Base-by-base conservation (phyloP, 1,139 yeast genomes). In the Zygosaccharomyces pseudobailii region DNA sequence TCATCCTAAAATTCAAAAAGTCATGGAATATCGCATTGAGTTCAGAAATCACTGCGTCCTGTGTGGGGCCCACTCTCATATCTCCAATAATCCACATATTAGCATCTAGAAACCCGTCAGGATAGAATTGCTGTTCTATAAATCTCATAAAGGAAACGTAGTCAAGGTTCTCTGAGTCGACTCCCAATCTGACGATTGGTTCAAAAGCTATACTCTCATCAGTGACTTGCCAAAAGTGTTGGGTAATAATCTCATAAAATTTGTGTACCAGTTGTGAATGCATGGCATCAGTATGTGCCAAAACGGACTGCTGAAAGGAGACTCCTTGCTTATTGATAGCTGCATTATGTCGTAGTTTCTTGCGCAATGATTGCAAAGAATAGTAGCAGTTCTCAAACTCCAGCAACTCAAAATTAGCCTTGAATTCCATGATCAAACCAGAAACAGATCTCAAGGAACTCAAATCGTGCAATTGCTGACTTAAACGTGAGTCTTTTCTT, bases 351-450 rank as follows among this genome's bases (percentile, higher is more conserved):
- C 52, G 50, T 10, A 58, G 36, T 46, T 56, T 62, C 36, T 52
- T 57, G 23, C 57, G 54, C 33, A 63, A 38, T 10, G 56, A 52
- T 27, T 55, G 52, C 31, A 63, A 47, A 2, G 66, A 60, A 45
- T 59, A 56, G 40, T 58, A 65, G 40, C 66, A 60, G 48, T 58
- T 61, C 36, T 61, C 66, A 17, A 62, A 51, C 40, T 63, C 67
- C 13, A 50, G 32, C 28, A 55, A 43, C 27, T 57, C 61, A 22
- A 56, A 52, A 45, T 62, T 60, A 4, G 60, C 54, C 24, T 60
- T 55, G 35, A 61, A 57, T 42, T 62, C 66, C 38, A 46, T 43
- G 13, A 61, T 45, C 13, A 61, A 48, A 20, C 50, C 52, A 2
- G 59, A 44, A 4, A 61, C 23, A 0, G 51, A 49, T 37, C 56